Base-by-base conservation (phyloP, 2,329 filamentous ascomycete species). In the Zymoseptoria crescenta region DNA sequence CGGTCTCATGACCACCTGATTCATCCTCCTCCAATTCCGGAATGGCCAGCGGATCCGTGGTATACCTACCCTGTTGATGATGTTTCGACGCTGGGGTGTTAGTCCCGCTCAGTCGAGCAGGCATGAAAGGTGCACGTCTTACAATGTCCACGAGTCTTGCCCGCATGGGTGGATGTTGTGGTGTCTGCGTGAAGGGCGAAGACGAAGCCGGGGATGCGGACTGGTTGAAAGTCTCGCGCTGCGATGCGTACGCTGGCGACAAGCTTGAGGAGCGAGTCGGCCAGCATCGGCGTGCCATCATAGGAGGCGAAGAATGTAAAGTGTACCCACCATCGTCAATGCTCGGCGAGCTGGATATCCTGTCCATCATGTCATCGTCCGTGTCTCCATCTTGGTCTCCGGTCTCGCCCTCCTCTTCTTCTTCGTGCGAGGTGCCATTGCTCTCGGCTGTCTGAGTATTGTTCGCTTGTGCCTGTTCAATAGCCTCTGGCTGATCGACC, bases 301-400 rank as follows among this genome's bases (percentile, higher is more conserved):
- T 41, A 49, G 64, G 53, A 49, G 58, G 56, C 52, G 63, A 64
- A 64, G 62, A 66, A 45, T 53, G 70, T 66, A 74, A 69, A 76
- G 75, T 76, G 78, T 80, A 94, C 91, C 83, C 86, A 99, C 93
- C 93, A 87, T 97, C 93, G 81, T 96, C 91, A 76, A 99, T 99
- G 69, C 93, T 97, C 72, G 94, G 94, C 69, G 93, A 97, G 76
- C 92, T 97, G 70, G 93, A 97, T 66, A 99, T 96, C 76, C 94
- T 94, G 79, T 97, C 94, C 88, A 96, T 91, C 86, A 96, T 86
- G 75, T 97, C 93, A 75, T 96, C 86, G 71, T 84, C 83, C 55
- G 77, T 72, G 49, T 70, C 74, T 20, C 68, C 68, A 49, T 69
- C 69, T 28, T 67, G 69, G 20, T 72, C 75, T 55, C 73, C 73